Evolutionary conservation across 441 rosid species (phyloP).

Genomic region (Croton laevigatus): DNA sequence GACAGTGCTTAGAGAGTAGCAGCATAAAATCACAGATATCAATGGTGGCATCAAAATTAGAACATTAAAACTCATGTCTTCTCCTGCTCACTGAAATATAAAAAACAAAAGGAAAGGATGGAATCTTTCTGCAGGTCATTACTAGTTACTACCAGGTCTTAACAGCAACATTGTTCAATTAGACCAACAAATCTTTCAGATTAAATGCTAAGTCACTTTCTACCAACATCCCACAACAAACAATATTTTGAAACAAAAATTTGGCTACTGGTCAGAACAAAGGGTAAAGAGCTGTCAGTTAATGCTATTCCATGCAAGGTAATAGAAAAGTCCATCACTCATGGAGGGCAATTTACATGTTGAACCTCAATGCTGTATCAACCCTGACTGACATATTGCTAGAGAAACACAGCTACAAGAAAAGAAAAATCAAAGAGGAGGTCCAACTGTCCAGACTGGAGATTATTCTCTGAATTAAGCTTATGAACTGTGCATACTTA

Average conservation of each 20-base stretch:
- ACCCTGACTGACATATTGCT: conserved; percentile 1
- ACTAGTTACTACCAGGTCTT: neutral
- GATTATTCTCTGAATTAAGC: neutral
- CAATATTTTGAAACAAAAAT: conserved; percentile 5
- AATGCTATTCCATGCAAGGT: neutral
- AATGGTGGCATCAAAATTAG: neutral
- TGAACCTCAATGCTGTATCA: conserved; percentile 7
- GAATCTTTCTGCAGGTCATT: neutral
- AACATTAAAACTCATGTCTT: neutral
- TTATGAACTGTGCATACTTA: conserved; percentile 35
- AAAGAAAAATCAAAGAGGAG: neutral
- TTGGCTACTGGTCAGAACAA: conserved; percentile 12
- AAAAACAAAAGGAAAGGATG: neutral
- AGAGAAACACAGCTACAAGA: neutral
- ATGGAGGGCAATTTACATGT: neutral
- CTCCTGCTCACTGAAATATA: no score
- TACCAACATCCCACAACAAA: neutral
- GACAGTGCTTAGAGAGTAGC: neutral
- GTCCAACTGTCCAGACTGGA: neutral
- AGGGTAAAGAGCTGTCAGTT: conserved; percentile 8
- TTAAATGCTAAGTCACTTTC: neutral
- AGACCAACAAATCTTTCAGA: neutral
- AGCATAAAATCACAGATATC: neutral
- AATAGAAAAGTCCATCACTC: neutral
- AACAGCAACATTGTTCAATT: neutral